Conservation (phyloP, 371 early-diverging fungal species). For the Mucor piriformis region DNA sequence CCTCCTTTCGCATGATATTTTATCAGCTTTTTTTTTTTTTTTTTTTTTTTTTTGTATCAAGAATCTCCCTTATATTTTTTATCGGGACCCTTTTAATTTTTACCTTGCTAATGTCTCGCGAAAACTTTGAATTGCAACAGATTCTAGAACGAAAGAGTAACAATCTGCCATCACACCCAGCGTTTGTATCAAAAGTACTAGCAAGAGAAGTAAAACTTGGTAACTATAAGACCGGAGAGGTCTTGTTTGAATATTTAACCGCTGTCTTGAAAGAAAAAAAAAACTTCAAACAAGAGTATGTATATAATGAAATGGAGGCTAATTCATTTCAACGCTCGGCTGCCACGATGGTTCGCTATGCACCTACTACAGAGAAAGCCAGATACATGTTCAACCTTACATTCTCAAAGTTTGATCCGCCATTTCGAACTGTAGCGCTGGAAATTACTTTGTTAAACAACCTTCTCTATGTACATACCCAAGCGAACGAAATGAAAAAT, state of each 20-base stretch:
- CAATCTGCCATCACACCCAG: neutral
- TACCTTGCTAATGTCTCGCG: too few relatives aligned
- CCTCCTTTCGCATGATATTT: too few relatives aligned
- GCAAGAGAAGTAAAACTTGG: neutral
- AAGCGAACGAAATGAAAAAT: constrained; percentile 1
- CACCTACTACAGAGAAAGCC: constrained; percentile 10
- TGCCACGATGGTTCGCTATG: constrained; percentile 22
- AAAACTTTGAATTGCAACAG: too few relatives aligned
- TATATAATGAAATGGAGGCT: neutral
- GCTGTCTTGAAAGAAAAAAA: neutral
- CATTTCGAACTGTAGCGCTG: constrained; percentile 2
- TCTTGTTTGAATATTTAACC: neutral
- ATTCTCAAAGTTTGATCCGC: neutral
- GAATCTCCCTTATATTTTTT: too few relatives aligned
- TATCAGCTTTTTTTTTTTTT: too few relatives aligned
- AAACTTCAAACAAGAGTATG: too few relatives aligned
- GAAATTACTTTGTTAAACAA: constrained; percentile 22
- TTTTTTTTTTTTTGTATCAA: too few relatives aligned
- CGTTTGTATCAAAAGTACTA: neutral
- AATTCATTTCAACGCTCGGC: constrained; percentile 2
- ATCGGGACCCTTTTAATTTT: too few relatives aligned
- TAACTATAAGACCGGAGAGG: neutral
- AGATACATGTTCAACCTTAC: constrained; percentile 9
- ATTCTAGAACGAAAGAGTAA: too few relatives aligned
- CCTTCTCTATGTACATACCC: constrained; percentile 11